A percentile compares a stretch with the other conserved stretches of the same genome.
Conservation (phyloP, 257 asterid species). For the Solanum medicagineum region DNA sequence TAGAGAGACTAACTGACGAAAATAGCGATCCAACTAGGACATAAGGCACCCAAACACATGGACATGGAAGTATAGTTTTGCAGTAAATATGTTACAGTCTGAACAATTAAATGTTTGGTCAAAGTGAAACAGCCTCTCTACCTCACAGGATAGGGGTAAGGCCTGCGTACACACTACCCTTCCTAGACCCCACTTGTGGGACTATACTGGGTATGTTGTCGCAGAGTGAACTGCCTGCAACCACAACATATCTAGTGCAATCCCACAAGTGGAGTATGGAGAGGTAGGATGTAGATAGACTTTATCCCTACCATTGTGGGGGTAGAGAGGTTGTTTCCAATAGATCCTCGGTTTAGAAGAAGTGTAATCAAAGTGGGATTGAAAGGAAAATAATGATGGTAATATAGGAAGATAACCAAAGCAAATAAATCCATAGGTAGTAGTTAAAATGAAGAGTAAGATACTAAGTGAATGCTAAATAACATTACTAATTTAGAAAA, state of each 20-base stretch:
- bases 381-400: neutral
- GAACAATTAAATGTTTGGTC: too few species aligned
- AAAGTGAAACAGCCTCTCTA: too few species aligned
- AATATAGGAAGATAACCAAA: neutral
- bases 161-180: too few species aligned
- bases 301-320: neutral
- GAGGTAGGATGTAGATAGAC: neutral
- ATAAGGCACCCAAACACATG: neutral
- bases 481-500: neutral
- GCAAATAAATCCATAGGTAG: neutral
- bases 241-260: neutral
- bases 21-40: neutral
- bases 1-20: neutral
- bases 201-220: too few species aligned
- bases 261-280: neutral
- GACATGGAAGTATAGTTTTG: too few species aligned
- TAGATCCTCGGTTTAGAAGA: neutral
- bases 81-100: too few species aligned
- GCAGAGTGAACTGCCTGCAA: neutral
- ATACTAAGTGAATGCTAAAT: neutral
- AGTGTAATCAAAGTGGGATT: neutral
- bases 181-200: too few species aligned
- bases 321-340: neutral
- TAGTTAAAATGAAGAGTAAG: neutral
- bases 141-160: too few species aligned